Conservation (phyloP, 2,329 filamentous ascomycete genomes). For the Trichoderma semiorbis region DNA sequence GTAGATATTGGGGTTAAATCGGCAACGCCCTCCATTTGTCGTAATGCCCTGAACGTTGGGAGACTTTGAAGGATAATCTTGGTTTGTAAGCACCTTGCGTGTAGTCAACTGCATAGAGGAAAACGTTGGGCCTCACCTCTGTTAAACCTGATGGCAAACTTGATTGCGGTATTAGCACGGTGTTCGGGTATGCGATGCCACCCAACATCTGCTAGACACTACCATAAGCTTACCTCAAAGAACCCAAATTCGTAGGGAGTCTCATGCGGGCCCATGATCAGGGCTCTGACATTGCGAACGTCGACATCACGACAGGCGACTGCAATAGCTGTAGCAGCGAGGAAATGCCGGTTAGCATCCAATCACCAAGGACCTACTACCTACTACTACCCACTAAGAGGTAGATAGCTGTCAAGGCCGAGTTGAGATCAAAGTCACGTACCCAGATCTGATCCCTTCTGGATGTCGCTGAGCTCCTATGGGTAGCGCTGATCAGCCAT, state of each 20-base stretch:
- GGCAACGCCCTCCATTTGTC: slow-evolving; percentile 81
- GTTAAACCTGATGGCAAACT: slow-evolving; percentile 76
- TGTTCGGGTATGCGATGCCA: neutral
- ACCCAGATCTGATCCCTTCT: slow-evolving; percentile 82
- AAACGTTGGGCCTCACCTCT: slow-evolving; percentile 51
- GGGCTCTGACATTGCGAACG: slow-evolving; percentile 78
- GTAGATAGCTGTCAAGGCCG: neutral
- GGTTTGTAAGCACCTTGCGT: neutral
- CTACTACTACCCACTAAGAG: too few relatives aligned
- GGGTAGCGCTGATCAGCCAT: slow-evolving; percentile 20
- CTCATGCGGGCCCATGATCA: slow-evolving; percentile 90
- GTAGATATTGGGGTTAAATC: slow-evolving; percentile 98
- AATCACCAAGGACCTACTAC: neutral
- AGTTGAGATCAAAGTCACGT: slow-evolving; percentile 33
- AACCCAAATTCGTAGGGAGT: slow-evolving; percentile 97
- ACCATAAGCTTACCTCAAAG: slow-evolving; percentile 67
- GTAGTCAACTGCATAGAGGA: too few relatives aligned
- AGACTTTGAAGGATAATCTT: slow-evolving; percentile 77
- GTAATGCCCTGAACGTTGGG: slow-evolving; percentile 66
- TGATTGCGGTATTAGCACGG: slow-evolving; percentile 3
- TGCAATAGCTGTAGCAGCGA: slow-evolving; percentile 61
- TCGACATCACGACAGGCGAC: slow-evolving; percentile 86
- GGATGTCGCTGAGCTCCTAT: slow-evolving; percentile 81
- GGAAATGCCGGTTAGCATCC: neutral
- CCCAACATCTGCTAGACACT: neutral